These are phyloP conservation scores for Ophiostoma tasmaniense DNA, from an alignment of 2,329 filamentous ascomycete genomes.

Conservation along the genomic window DNA sequence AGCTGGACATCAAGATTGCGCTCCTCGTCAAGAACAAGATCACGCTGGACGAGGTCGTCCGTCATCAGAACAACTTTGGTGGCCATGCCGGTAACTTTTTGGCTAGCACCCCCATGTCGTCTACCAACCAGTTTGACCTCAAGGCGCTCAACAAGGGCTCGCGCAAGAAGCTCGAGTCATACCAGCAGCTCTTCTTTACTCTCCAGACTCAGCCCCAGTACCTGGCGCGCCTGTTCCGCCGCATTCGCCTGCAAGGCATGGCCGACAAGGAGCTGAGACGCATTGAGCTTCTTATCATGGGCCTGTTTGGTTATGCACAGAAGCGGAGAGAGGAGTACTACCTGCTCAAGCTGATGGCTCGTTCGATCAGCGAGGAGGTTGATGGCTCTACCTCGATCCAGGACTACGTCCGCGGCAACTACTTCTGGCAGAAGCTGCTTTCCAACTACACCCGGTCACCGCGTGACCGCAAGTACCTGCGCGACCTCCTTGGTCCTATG, in stretches of 20 bases:
- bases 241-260: conserved; percentile 72
- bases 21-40: conserved; percentile 99
- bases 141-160: conserved; percentile 98
- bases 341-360: conserved; percentile 75
- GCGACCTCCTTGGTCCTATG: conserved; percentile 74
- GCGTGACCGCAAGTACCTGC: conserved; percentile 82
- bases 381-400: conserved; percentile 64
- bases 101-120: conserved; percentile 79
- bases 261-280: conserved; percentile 88
- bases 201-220: conserved; percentile 96
- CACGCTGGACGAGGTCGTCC: conserved; percentile 92
- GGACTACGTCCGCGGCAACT: conserved; percentile 81
- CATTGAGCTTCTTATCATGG: conserved; percentile 90
- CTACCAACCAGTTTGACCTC: conserved; percentile 86
- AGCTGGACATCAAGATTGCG: conserved; percentile 97
- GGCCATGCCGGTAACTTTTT: conserved; percentile 71
- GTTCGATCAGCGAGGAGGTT: conserved; percentile 79
- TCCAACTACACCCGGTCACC: conserved; percentile 84
- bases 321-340: conserved; percentile 97
- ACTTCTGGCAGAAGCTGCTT: conserved; percentile 86
- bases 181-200: conserved; percentile 96
- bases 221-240: conserved; percentile 77
- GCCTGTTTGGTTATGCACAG: conserved; percentile 92
- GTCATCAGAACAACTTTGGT: conserved; percentile 92
- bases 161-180: conserved; percentile 87